Base-by-base conservation (phyloP, 352 stramenopile genomes). In the Phytophthora meadii region DNA sequence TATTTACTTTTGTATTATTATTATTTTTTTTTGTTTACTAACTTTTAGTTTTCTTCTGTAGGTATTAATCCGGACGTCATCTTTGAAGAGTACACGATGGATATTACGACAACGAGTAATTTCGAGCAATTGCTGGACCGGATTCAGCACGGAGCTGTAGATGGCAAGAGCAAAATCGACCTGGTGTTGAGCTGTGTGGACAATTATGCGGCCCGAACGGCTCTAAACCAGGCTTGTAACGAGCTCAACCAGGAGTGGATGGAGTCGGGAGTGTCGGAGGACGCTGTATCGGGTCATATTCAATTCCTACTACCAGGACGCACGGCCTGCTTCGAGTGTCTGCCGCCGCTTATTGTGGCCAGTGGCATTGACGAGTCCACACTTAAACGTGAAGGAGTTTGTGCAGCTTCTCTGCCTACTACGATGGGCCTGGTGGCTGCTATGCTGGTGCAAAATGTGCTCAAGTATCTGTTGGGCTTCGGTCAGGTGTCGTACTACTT, bases 241-340 rank as follows among this genome's bases (percentile, higher is more conserved):
- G 87, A 96, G 67, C 74, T 93, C 17, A 88, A 93, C 56, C 84
- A 93, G 58, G 72, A 74, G 24, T 97, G 90, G 90, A 96, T 97
- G 88, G 90, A 97, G 72, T 95, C 84, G 50, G 90, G 90, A 5
- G 90, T 97, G 50, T 94, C 85, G n/a, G 90, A 97, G 54, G 88
- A 96, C 59, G 90, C 90, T 4, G 84, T 97, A 24, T 96, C 88
- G 27, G 90, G 90, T 19, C 90, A 97, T 65, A 97, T 97, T 57
- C 90, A 97, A 62, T 87, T 93, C 47, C 59, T 97, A 32, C 62
- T 96, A 27, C 90, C 90, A 0, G 90, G 90, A 14, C 79, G 88
- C 51, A 95, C 88, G 12, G 90, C 90, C 9, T 97, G 90, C 70
- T 97, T 97, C 41, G 87, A 95, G 74, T 97, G 90, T 54, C 64